Percentiles rank a stretch among this genome's conserved stretches.
Conservation (phyloP, 106 monocot species). For the Dendrobium catenatum region DNA sequence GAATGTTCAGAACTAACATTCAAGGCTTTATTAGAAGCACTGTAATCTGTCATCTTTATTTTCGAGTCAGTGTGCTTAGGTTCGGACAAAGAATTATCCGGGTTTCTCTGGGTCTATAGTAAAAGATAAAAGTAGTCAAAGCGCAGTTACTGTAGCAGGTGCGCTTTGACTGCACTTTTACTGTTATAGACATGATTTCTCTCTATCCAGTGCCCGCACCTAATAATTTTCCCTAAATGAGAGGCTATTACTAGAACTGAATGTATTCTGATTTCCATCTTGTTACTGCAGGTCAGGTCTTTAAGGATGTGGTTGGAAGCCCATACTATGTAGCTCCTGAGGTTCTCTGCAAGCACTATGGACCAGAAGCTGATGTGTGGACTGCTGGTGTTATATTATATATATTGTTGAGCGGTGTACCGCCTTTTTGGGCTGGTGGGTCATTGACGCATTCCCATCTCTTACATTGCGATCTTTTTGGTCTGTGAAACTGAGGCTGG, state of each 20-base stretch:
- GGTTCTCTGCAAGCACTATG: slow-evolving; percentile 72
- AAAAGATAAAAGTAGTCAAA: no score
- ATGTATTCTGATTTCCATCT: neutral
- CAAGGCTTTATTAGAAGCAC: neutral
- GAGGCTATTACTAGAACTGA: neutral
- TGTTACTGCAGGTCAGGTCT: slow-evolving; percentile 38
- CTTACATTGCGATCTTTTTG: neutral
- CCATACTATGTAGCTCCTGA: slow-evolving; percentile 91
- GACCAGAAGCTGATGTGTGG: slow-evolving; percentile 79
- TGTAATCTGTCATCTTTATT: neutral
- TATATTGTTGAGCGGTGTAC: slow-evolving; percentile 74
- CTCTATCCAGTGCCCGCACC: no score
- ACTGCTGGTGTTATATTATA: slow-evolving; percentile 82
- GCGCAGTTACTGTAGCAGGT: no score
- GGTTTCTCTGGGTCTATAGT: no score
- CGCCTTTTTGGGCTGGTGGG: slow-evolving; percentile 80
- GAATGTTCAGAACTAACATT: neutral
- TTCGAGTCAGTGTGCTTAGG: neutral
- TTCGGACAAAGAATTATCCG: no score
- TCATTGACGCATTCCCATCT: neutral
- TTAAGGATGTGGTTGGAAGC: slow-evolving; percentile 77
- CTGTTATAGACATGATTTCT: no score
- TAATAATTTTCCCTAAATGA: neutral
- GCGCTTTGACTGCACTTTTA: no score
- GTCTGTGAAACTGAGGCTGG: neutral